Conservation (phyloP, 352 stramenopile genomes). For the Globisporangium okanoganense region DNA sequence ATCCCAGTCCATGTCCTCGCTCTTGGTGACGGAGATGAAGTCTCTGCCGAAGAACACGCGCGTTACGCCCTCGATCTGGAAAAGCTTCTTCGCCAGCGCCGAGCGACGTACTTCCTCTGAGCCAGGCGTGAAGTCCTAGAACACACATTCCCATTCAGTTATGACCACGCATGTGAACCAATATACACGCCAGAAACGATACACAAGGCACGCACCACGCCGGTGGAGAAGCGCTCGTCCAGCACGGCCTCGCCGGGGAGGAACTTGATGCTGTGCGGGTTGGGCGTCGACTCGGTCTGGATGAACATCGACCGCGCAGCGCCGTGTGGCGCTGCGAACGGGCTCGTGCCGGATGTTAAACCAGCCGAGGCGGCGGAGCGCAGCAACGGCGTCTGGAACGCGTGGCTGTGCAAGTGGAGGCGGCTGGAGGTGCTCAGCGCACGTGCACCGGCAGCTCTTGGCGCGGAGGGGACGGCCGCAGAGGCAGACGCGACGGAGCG, state of each 20-base stretch:
- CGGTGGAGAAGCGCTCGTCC: conserved; percentile 86
- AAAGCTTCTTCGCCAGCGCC: conserved; percentile 94
- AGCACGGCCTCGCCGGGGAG: conserved; percentile 90
- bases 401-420: conserved; percentile 1
- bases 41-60: conserved; percentile 97
- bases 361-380: background rate
- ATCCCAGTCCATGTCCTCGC: conserved; percentile 92
- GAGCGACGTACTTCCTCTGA: conserved; percentile 90
- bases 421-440: conserved; percentile 1
- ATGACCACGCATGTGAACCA: background rate
- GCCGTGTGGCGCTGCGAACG: conserved; percentile 19
- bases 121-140: conserved; percentile 77
- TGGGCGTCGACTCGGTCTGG: conserved; percentile 97
- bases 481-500: conserved; percentile 12
- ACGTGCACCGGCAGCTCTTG: background rate
- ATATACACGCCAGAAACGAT: background rate
- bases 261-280: conserved; percentile 98
- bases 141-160: background rate
- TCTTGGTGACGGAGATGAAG: conserved; percentile 98
- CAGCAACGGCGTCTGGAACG: conserved; percentile 6
- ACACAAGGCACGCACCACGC: conserved; percentile 32
- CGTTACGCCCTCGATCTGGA: conserved; percentile 95
- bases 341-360: background rate
- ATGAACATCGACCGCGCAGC: conserved; percentile 95
- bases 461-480: background rate